Percentiles rank a stretch among this genome's conserved stretches.
These are phyloP conservation scores for Trypanosoma cruzi DNA, from an alignment of 208 protist species.

Conservation along the genomic window DNA sequence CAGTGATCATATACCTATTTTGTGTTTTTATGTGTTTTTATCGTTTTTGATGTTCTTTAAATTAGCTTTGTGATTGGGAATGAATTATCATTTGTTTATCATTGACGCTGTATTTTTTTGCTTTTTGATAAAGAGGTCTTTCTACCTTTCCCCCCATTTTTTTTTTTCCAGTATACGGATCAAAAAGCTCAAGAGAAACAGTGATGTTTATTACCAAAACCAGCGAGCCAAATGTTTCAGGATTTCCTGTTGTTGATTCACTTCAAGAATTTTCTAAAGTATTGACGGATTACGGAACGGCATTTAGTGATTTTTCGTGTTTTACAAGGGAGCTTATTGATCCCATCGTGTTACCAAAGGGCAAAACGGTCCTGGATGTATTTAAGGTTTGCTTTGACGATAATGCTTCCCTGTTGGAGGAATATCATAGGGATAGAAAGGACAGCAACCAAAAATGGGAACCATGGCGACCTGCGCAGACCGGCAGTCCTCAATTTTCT, in stretches of 20 bases:
- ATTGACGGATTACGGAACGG: slow-evolving; percentile 58
- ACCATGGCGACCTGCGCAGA: slow-evolving; percentile 41
- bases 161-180: neutral
- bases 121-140: too few relatives aligned
- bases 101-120: too few relatives aligned
- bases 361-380: slow-evolving; percentile 56
- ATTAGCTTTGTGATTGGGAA: too few relatives aligned
- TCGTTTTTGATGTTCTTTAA: too few relatives aligned
- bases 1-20: too few relatives aligned
- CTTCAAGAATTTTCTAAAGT: slow-evolving; percentile 58
- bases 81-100: too few relatives aligned
- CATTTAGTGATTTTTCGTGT: slow-evolving; percentile 49
- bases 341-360: slow-evolving; percentile 42
- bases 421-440: slow-evolving; percentile 46
- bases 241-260: slow-evolving; percentile 47
- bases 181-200: slow-evolving; percentile 8
- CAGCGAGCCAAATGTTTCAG: slow-evolving; percentile 35
- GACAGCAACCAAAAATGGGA: slow-evolving; percentile 59
- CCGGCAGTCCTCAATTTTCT: slow-evolving; percentile 40
- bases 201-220: slow-evolving; percentile 45
- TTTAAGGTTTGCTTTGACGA: slow-evolving; percentile 69
- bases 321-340: slow-evolving; percentile 59
- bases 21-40: too few relatives aligned
- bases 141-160: too few relatives aligned
- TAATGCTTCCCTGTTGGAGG: slow-evolving; percentile 35